phyloP scores from a whole-genome alignment of 352 stramenopile genomes.

The Phytophthora vignae region DNA sequence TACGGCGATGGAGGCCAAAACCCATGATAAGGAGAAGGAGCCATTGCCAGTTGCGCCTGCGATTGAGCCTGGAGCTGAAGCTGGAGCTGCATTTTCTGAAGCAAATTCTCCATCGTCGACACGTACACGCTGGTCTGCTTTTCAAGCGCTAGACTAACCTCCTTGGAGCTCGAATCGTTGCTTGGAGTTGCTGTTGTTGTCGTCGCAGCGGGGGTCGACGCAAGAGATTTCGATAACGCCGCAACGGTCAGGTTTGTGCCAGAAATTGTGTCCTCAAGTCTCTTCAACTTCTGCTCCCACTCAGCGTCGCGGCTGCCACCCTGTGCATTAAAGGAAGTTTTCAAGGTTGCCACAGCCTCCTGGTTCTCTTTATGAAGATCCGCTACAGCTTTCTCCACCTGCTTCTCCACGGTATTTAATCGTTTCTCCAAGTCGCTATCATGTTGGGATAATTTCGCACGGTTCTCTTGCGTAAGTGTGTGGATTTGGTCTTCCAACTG shows the following conservation, averaged over 20 bases:
- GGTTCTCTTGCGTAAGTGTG: slow-evolving; percentile 43
- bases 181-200: slow-evolving; percentile 5
- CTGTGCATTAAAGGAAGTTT: slow-evolving; percentile 16
- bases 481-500: slow-evolving; percentile 64
- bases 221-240: slow-evolving; percentile 28
- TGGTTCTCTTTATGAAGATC: slow-evolving; percentile 30
- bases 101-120: slow-evolving; percentile 57
- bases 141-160: slow-evolving; percentile 33
- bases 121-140: slow-evolving; percentile 48
- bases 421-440: slow-evolving; percentile 45
- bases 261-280: slow-evolving; percentile 37
- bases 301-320: slow-evolving; percentile 14
- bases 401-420: slow-evolving; percentile 43
- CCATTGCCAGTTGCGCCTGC: slow-evolving; percentile 33
- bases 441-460: slow-evolving; percentile 38
- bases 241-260: slow-evolving; percentile 23
- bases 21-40: slow-evolving; percentile 32
- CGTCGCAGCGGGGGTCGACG: not conserved
- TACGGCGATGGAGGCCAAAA: slow-evolving; percentile 40
- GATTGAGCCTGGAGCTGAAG: slow-evolving; percentile 53
- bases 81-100: slow-evolving; percentile 76
- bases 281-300: slow-evolving; percentile 35
- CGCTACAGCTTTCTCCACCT: slow-evolving; percentile 14
- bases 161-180: slow-evolving; percentile 14
- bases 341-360: slow-evolving; percentile 15